Base-by-base conservation (phyloP, 78 protist species). In the Speleostelium caveatum region DNA sequence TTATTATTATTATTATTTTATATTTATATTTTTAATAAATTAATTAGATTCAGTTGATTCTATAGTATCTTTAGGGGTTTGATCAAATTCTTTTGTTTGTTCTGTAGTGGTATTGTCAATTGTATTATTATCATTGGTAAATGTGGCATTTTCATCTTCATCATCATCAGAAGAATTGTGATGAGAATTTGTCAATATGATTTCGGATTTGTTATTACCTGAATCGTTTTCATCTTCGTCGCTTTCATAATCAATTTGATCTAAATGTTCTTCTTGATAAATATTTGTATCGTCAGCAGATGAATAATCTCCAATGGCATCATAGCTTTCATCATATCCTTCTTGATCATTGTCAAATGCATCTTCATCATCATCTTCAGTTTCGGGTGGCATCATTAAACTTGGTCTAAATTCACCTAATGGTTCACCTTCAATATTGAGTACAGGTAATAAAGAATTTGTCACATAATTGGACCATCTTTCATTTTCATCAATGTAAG, bases 341-440 rank as follows among this genome's bases (percentile, higher is more conserved):
- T 71, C 61, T 10, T 53, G 56, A 30, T 51, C 77, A 32, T 51
- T 42, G 2, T 71, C 77, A 35, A 30, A 71, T 71, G 32, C 63
- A 71, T 71, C 77, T 16, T 83, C 90, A 51, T 83, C 90, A 28
- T 83, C 90, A 3, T 79, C 88, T 7, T 55, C 75, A 39, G 28
- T 71, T 21, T 83, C 90, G 26, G 76, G 90, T 58, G 58, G 77
- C 7, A 63, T 69, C 90, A 83, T 83, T 38, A 83, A 45, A 21
- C 66, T 58, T 32, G 67, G 58, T 67, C 51, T 83, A 33, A 83
- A 83, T 41, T 83, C 90, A 59, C 90, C 90, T 28, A 83, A 59
- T 59, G 90, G 90, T 42, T 69, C 90, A 69, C 66, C 65, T 42
- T 83, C 90, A n/a, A 69, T 22, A 21, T 28, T 56, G 26, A 83